Evolutionary conservation across 2,329 filamentous ascomycete genomes (phyloP).

Genomic region (Paracoccidioides brasiliensis): DNA sequence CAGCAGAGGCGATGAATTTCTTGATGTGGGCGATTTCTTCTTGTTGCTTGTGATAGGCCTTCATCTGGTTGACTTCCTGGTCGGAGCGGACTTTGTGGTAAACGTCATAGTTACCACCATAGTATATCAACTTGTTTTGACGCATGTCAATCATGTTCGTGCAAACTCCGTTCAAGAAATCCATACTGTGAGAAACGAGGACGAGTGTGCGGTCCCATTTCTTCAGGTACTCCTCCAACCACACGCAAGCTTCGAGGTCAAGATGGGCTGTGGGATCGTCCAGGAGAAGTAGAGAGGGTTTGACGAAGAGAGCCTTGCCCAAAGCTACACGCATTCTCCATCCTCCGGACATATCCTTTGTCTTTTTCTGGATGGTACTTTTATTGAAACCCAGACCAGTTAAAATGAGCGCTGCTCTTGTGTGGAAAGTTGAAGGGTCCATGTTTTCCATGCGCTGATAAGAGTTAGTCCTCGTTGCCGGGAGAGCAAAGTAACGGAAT

Average conservation of each 20-base stretch:
- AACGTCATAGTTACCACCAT: conserved; percentile 99
- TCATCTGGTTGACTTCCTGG: conserved; percentile 96
- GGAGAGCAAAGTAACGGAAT: not conserved
- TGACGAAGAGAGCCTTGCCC: conserved; percentile 95
- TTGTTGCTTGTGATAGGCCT: conserved; percentile 98
- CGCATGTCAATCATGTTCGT: conserved; percentile 99
- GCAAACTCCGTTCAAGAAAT: conserved; percentile 99
- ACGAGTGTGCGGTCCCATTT: conserved; percentile 98
- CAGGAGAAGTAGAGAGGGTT: conserved; percentile 86
- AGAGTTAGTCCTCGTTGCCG: conserved; percentile 6
- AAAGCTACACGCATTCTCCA: conserved; percentile 99
- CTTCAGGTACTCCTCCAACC: conserved; percentile 98
- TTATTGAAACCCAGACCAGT: conserved; percentile 99
- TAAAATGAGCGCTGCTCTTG: conserved; percentile 87
- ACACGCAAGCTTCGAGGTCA: conserved; percentile 98
- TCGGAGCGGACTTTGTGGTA: conserved; percentile 89
- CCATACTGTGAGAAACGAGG: conserved; percentile 93
- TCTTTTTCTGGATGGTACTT: conserved; percentile 94
- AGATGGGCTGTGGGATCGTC: conserved; percentile 98
- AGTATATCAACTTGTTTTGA: conserved; percentile 77
- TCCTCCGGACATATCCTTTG: conserved; percentile 99
- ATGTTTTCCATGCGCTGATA: conserved; percentile 92
- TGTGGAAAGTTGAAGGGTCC: conserved; percentile 95
- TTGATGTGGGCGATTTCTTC: conserved; percentile 99
- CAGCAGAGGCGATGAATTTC: conserved; percentile 98